Percentiles rank a stretch among this genome's conserved stretches.
Evolutionary conservation across 1,139 yeast genomes (phyloP).

Genomic region (Hyphopichia burtonii): DNA sequence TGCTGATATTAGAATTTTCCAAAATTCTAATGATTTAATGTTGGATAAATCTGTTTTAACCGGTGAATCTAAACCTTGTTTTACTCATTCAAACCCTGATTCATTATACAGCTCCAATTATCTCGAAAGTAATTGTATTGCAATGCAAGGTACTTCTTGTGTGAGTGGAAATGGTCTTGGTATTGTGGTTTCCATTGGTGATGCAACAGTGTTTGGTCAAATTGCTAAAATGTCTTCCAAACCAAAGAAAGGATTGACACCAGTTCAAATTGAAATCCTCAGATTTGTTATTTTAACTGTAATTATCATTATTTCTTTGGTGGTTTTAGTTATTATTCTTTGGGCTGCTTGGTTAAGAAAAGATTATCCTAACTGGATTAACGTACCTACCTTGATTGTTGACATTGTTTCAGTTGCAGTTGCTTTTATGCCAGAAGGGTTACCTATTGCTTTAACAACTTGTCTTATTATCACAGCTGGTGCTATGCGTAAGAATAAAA

Average conservation of each 20-base stretch:
- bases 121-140: conserved; percentile 42
- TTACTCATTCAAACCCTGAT: conserved; percentile 18
- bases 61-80: conserved; percentile 33
- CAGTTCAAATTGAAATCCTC: conserved; percentile 31
- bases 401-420: conserved; percentile 33
- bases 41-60: conserved; percentile 37
- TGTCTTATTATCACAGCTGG: conserved; percentile 31
- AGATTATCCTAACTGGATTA: conserved; percentile 31
- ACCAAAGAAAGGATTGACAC: conserved; percentile 29
- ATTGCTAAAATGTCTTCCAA: conserved; percentile 31
- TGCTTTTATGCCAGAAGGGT: conserved; percentile 37
- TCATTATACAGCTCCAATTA: conserved; percentile 31
- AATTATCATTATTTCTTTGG: conserved; percentile 20
- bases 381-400: conserved; percentile 30
- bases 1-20: conserved; percentile 30
- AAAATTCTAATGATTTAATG: conserved; percentile 23
- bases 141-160: conserved; percentile 47
- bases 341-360: conserved; percentile 48
- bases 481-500: conserved; percentile 26
- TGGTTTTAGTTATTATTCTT: conserved; percentile 26
- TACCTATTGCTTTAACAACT: conserved; percentile 35
- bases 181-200: conserved; percentile 32
- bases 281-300: conserved; percentile 25
- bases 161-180: conserved; percentile 31
- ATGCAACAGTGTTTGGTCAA: conserved; percentile 31